phyloP scores from a whole-genome alignment of 2,329 filamentous ascomycete genomes.

The Scedosporium aurantiacum region DNA sequence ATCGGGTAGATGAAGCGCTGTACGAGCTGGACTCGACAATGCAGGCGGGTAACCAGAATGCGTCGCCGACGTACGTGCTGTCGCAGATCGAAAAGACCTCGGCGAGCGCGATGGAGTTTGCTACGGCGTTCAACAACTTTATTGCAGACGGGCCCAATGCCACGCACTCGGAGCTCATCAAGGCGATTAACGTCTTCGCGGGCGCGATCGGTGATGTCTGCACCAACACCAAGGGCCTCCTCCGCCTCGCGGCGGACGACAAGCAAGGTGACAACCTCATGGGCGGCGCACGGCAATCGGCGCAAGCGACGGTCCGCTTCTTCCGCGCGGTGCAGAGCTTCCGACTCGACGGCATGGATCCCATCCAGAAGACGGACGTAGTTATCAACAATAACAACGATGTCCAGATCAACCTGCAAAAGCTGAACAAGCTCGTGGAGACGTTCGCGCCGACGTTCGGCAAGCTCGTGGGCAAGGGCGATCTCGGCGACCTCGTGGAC shows the following conservation, averaged over 20 bases:
- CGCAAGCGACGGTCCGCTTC: constrained; percentile 81
- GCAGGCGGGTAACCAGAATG: constrained; percentile 98
- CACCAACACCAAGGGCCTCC: constrained; percentile 92
- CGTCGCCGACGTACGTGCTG: constrained; percentile 84
- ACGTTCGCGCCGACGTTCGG: constrained; percentile 78
- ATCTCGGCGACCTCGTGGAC: constrained; percentile 88
- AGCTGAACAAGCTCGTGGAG: constrained; percentile 86
- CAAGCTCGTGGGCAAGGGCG: constrained; percentile 71
- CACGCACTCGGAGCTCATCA: constrained; percentile 82
- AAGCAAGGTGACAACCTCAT: constrained; percentile 84
- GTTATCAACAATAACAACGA: constrained; percentile 97
- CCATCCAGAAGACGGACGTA: constrained; percentile 87
- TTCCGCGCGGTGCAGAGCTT: constrained; percentile 92
- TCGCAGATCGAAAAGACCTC: constrained; percentile 97
- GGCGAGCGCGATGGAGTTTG: constrained; percentile 89
- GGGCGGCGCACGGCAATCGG: constrained; percentile 71
- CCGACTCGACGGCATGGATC: constrained; percentile 80
- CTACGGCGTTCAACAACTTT: constrained; percentile 96
- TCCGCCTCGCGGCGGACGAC: constrained; percentile 85
- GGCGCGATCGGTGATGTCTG: constrained; percentile 88
- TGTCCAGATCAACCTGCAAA: constrained; percentile 86
- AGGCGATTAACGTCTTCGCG: constrained; percentile 80
- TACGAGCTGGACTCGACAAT: constrained; percentile 97
- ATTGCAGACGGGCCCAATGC: constrained; percentile 93
- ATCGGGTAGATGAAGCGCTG: constrained; percentile 88